Percentiles rank a stretch among this genome's conserved stretches.
Evolutionary conservation across 805 yeast species (phyloP).

Genomic region (Metschnikowia kunwiensis): DNA sequence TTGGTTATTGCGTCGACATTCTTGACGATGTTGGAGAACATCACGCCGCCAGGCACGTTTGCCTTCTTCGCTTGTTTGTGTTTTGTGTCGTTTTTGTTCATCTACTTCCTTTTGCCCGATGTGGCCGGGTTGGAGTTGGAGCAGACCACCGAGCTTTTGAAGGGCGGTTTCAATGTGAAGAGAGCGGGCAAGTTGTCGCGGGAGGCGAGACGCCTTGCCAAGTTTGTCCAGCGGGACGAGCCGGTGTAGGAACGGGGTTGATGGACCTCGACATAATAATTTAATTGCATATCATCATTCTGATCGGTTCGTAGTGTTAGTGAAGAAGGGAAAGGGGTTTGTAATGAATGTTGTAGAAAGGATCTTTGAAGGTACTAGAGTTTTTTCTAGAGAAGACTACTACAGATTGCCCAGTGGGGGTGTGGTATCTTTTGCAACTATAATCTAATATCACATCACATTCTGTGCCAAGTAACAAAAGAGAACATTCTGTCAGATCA

Average conservation of each 20-base stretch:
- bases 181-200: slow-evolving; percentile 37
- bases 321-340: too few relatives aligned
- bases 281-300: not conserved
- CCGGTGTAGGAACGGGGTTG: not conserved
- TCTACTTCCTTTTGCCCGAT: slow-evolving; percentile 87
- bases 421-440: too few relatives aligned
- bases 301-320: too few relatives aligned
- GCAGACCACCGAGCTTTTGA: slow-evolving; percentile 78
- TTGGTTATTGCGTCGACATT: slow-evolving; percentile 87
- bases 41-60: slow-evolving; percentile 95
- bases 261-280: not conserved
- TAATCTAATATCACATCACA: too few relatives aligned
- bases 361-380: too few relatives aligned
- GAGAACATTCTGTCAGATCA: too few relatives aligned
- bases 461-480: too few relatives aligned
- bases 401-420: too few relatives aligned
- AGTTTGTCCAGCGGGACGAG: slow-evolving; percentile 3
- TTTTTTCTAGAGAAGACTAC: too few relatives aligned
- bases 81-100: slow-evolving; percentile 65
- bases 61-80: slow-evolving; percentile 84
- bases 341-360: too few relatives aligned
- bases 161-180: slow-evolving; percentile 83
- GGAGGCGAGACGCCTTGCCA: slow-evolving; percentile 29
- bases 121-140: slow-evolving; percentile 86
- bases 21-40: slow-evolving; percentile 87